Evolutionary conservation across 768 basidiomycete genomes (phyloP).

Genomic region (Pholiota microspora): DNA sequence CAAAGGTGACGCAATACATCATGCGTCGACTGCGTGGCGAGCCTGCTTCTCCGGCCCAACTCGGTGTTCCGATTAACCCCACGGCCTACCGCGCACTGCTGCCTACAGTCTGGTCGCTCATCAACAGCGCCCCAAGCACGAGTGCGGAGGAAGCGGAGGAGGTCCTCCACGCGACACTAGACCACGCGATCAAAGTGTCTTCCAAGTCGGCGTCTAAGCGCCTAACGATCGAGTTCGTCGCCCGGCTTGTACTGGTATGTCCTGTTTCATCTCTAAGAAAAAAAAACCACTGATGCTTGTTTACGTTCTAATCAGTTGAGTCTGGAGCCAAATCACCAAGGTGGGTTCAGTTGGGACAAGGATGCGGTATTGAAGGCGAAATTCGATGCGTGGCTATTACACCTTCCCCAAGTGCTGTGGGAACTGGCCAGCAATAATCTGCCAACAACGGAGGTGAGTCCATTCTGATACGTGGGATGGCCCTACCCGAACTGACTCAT

Average conservation of each 20-base stretch:
- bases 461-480: background rate
- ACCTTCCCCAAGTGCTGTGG: slow-evolving; percentile 84
- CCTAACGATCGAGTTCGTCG: slow-evolving; percentile 73
- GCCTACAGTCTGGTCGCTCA: slow-evolving; percentile 76
- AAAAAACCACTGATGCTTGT: background rate
- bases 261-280: background rate
- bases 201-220: slow-evolving; percentile 66
- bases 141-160: slow-evolving; percentile 20
- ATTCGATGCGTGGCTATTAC: slow-evolving; percentile 65
- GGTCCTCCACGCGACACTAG: slow-evolving; percentile 55
- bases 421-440: slow-evolving; percentile 66
- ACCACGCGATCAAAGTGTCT: slow-evolving; percentile 60
- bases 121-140: slow-evolving; percentile 41
- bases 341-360: slow-evolving; percentile 7
- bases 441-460: slow-evolving; percentile 57
- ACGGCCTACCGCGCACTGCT: slow-evolving; percentile 63
- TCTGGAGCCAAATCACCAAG: slow-evolving; percentile 10
- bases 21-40: slow-evolving; percentile 55
- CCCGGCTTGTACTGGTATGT: slow-evolving; percentile 65
- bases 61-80: slow-evolving; percentile 52
- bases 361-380: slow-evolving; percentile 25
- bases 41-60: slow-evolving; percentile 36
- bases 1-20: slow-evolving; percentile 60
- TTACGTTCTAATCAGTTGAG: slow-evolving; percentile 6
- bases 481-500: background rate